These are phyloP conservation scores for Alternaria tenuissima DNA, from an alignment of 2,329 filamentous ascomycete genomes.

Conservation along the genomic window DNA sequence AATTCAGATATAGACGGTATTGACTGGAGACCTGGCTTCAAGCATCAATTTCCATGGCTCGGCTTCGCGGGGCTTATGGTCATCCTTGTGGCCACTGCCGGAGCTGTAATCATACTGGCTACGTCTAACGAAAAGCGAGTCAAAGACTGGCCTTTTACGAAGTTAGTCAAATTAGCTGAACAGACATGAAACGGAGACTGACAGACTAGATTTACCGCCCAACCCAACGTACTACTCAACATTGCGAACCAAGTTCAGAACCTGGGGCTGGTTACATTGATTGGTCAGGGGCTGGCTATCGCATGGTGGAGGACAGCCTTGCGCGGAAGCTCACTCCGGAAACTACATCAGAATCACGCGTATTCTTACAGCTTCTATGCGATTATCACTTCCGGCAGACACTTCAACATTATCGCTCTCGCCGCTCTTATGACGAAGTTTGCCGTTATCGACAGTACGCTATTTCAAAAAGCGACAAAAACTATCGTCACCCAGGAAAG, in stretches of 20 bases:
- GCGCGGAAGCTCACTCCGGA: constrained; percentile 28
- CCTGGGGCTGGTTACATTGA: constrained; percentile 31
- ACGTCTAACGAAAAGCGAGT: background rate
- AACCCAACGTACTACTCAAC: constrained; percentile 38
- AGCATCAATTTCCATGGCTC: constrained; percentile 34
- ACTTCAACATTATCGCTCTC: constrained; percentile 36
- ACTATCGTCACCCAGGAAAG: constrained; percentile 8
- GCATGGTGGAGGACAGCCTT: constrained; percentile 38
- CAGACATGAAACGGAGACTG: background rate
- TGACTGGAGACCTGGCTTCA: constrained; percentile 35
- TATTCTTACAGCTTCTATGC: constrained; percentile 37
- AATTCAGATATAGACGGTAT: constrained; percentile 24
- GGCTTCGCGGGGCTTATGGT: constrained; percentile 29
- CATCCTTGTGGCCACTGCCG: constrained; percentile 29
- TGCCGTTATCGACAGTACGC: constrained; percentile 34
- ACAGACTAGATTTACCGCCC: constrained; percentile 18
- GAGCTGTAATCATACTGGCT: constrained; percentile 15
- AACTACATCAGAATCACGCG: constrained; percentile 32
- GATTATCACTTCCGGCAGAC: constrained; percentile 28
- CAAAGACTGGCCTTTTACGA: background rate
- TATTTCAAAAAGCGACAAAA: constrained; percentile 7
- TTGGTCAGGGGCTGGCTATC: constrained; percentile 35
- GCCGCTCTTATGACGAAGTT: constrained; percentile 39
- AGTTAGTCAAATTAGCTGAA: constrained; percentile 9
- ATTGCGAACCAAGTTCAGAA: constrained; percentile 37